phyloP scores from a whole-genome alignment of 2,329 filamentous ascomycete species.

The Cercospora canescens region DNA sequence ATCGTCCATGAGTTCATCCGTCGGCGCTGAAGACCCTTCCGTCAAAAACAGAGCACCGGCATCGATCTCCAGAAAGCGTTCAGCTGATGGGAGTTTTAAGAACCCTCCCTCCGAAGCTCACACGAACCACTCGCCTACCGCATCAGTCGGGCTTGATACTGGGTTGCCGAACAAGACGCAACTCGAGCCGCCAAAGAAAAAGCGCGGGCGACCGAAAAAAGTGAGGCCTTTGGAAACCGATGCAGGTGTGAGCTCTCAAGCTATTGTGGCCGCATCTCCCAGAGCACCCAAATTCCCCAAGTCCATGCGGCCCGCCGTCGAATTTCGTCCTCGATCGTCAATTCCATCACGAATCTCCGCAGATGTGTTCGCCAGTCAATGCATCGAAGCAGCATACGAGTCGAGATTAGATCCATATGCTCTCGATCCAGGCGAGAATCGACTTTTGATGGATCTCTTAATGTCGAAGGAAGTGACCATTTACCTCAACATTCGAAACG shows the following conservation, averaged over 20 bases:
- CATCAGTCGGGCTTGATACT: background rate
- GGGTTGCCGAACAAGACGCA: constrained; percentile 5
- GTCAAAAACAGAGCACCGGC: constrained; percentile 7
- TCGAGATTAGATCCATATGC: constrained; percentile 88
- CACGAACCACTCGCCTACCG: background rate
- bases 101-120: constrained; percentile 5
- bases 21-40: constrained; percentile 29
- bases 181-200: constrained; percentile 23
- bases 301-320: constrained; percentile 27
- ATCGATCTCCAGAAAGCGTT: constrained; percentile 30
- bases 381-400: constrained; percentile 83
- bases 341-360: constrained; percentile 74
- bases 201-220: constrained; percentile 36
- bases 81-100: constrained; percentile 34
- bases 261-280: constrained; percentile 12
- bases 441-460: constrained; percentile 75
- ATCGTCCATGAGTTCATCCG: constrained; percentile 35
- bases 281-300: constrained; percentile 26
- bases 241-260: constrained; percentile 4
- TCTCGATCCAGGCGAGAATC: constrained; percentile 81
- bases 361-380: constrained; percentile 85
- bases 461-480: constrained; percentile 88
- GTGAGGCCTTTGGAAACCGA: constrained; percentile 21
- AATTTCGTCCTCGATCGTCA: constrained; percentile 57
- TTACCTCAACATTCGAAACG: constrained; percentile 94